Conservation (phyloP, 2,329 filamentous ascomycete genomes). For the Helotiales sp. region DNA sequence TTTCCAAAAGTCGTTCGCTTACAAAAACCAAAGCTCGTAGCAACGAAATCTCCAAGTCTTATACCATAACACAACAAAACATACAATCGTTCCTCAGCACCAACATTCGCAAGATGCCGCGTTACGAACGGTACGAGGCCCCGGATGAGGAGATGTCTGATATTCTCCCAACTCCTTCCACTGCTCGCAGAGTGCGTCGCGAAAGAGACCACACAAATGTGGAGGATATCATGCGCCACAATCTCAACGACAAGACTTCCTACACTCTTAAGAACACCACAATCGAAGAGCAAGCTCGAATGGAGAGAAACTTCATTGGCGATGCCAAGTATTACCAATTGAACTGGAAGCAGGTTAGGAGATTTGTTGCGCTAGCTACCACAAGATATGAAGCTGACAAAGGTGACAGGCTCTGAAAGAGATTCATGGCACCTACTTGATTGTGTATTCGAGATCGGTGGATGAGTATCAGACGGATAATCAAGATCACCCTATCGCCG, state of each 20-base stretch:
- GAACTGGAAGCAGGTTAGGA: not conserved
- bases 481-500: not conserved
- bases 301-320: conserved; percentile 1
- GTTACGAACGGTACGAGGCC: not conserved
- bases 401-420: not conserved
- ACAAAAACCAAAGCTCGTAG: not conserved
- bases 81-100: not conserved
- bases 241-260: not conserved
- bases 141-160: not conserved
- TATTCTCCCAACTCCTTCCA: no score
- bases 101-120: not conserved
- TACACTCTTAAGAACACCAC: not conserved
- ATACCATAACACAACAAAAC: not conserved
- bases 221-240: not conserved
- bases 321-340: not conserved
- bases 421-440: conserved; percentile 1
- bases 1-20: no score
- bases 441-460: conserved; percentile 1
- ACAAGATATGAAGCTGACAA: not conserved
- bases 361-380: fast-evolving
- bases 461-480: not conserved
- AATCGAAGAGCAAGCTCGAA: not conserved
- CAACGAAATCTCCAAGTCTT: not conserved
- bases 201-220: not conserved
- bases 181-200: no score